phyloP scores from a whole-genome alignment of 306 rosid genomes.

The Cicer judaicum region DNA sequence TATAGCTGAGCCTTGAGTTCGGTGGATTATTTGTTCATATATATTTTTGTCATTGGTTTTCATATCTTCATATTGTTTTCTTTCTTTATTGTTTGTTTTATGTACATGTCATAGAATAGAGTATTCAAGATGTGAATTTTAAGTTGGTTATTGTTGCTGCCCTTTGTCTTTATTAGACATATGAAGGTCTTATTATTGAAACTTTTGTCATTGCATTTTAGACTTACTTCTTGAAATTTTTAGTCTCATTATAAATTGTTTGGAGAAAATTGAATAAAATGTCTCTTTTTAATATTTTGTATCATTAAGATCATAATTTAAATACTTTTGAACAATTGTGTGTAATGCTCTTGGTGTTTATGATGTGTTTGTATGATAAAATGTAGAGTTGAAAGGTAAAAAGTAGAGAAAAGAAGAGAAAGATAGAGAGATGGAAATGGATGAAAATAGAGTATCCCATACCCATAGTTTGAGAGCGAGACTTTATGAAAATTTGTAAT shows the following conservation, averaged over 20 bases:
- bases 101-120: conserved; percentile 42
- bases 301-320: background rate
- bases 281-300: conserved; percentile 7
- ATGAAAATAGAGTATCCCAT: too few species aligned
- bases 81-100: conserved; percentile 37
- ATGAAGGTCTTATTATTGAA: conserved; percentile 15
- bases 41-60: conserved; percentile 41
- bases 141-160: conserved; percentile 36
- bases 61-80: conserved; percentile 26
- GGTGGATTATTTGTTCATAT: conserved; percentile 50
- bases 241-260: background rate
- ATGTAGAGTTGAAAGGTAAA: background rate
- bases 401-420: too few species aligned
- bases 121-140: conserved; percentile 36
- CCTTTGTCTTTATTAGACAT: conserved; percentile 14
- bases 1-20: conserved; percentile 43
- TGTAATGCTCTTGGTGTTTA: background rate
- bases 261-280: conserved; percentile 20
- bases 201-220: conserved; percentile 35
- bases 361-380: background rate
- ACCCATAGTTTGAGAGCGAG: background rate
- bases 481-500: background rate
- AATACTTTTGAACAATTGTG: background rate
- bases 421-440: too few species aligned
- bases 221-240: conserved; percentile 27